phyloP scores from a whole-genome alignment of 345 rosid species.

The Citrus medica region DNA sequence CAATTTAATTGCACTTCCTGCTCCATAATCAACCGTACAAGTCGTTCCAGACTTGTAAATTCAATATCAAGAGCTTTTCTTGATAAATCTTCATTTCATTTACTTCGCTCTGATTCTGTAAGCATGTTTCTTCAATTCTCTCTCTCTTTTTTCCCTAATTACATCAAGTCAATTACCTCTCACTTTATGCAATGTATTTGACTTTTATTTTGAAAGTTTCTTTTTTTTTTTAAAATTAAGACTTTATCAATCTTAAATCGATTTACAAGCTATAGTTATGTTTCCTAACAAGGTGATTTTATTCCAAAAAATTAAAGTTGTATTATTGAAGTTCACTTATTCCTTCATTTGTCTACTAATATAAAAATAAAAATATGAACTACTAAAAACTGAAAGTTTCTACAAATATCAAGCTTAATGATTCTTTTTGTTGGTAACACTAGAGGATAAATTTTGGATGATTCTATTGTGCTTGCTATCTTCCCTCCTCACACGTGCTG shows the following conservation, averaged over 20 bases:
- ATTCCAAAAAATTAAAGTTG: background rate
- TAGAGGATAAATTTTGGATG: background rate
- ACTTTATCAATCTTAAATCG: background rate
- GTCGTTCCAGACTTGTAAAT: constrained; percentile 30
- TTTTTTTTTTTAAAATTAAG: no score
- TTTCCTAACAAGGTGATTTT: background rate
- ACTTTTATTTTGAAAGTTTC: background rate
- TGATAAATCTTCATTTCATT: constrained; percentile 56
- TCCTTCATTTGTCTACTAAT: background rate
- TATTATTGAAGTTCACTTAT: background rate
- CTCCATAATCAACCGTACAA: constrained; percentile 37
- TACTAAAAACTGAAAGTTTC: background rate
- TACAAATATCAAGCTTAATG: background rate
- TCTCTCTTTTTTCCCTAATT: no score
- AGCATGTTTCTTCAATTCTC: constrained; percentile 24
- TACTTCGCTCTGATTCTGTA: constrained; percentile 35
- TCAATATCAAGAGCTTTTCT: constrained; percentile 41
- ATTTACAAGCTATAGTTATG: background rate
- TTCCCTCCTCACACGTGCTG: background rate
- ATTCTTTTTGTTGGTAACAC: background rate
- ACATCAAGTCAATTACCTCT: no score
- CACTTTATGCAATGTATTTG: background rate
- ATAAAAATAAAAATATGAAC: no score
- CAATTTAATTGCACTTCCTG: constrained; percentile 39
- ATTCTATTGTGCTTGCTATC: background rate